phyloP scores from a whole-genome alignment of 139 green algal species.

The Eudorina sp. region DNA sequence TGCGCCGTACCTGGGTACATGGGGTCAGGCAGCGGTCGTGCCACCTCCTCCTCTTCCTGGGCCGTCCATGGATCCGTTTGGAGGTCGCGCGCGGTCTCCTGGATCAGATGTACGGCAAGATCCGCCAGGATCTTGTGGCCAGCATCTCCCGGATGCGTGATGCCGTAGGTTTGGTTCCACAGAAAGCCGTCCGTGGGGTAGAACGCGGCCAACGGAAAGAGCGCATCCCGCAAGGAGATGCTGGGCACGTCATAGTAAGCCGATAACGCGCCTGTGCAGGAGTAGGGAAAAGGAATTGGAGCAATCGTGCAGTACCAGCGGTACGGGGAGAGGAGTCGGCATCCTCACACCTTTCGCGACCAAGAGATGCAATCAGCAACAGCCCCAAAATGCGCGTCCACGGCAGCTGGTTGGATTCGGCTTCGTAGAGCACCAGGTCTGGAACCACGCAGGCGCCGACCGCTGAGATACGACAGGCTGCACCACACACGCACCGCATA shows the following conservation, averaged over 20 bases:
- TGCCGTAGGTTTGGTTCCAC: not conserved
- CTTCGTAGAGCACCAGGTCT: too few relatives aligned
- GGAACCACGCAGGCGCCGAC: too few relatives aligned
- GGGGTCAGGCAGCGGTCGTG: not conserved
- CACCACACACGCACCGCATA: too few relatives aligned
- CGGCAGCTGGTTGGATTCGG: too few relatives aligned
- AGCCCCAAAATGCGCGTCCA: too few relatives aligned
- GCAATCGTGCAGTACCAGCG: too few relatives aligned
- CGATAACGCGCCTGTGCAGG: not conserved
- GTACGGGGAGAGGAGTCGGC: too few relatives aligned
- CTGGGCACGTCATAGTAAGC: not conserved
- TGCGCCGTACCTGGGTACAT: not conserved
- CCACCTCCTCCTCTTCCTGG: not conserved
- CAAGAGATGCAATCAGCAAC: too few relatives aligned
- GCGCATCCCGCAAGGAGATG: not conserved
- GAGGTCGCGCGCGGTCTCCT: not conserved
- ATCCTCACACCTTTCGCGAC: too few relatives aligned
- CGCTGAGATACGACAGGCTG: too few relatives aligned
- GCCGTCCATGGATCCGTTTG: not conserved
- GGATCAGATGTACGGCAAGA: conserved; percentile 4
- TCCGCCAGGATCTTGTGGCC: conserved; percentile 11
- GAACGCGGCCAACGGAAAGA: not conserved
- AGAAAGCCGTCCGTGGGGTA: not conserved
- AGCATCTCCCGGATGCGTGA: not conserved
- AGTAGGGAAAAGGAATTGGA: too few relatives aligned